A percentile compares a stretch with the other conserved stretches of the same genome.
These are phyloP conservation scores for Zymoseptoria brevis DNA, from an alignment of 2,329 filamentous ascomycete species.

Conservation along the genomic window DNA sequence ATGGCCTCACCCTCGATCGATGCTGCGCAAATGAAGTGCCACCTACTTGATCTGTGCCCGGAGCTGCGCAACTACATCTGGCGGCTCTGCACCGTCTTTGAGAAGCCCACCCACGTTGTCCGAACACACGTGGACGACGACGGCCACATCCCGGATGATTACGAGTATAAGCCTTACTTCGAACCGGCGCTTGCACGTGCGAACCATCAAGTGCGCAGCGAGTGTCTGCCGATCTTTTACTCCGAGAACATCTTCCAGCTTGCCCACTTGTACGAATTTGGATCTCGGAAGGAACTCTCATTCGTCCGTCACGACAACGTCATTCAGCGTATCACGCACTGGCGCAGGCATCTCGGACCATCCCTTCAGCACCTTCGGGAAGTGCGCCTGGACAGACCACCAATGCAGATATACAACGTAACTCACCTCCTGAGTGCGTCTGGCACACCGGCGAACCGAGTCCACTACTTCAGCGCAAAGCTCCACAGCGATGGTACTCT, in stretches of 20 bases:
- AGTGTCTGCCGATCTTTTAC: slow-evolving; percentile 1
- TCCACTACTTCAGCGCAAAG: background rate
- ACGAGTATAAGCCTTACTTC: background rate
- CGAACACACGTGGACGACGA: background rate
- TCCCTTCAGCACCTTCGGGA: background rate
- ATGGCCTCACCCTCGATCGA: background rate
- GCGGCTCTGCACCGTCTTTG: background rate
- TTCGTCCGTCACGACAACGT: background rate
- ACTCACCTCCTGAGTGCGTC: too few relatives aligned
- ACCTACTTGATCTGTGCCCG: background rate
- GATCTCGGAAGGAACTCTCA: background rate
- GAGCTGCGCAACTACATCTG: background rate
- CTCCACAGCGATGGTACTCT: background rate
- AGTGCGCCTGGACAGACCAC: background rate
- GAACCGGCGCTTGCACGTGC: background rate
- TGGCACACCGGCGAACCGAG: background rate
- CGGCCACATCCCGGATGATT: background rate
- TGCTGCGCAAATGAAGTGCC: background rate
- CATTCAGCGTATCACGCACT: background rate
- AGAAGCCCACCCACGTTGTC: background rate
- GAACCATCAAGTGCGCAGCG: slow-evolving; percentile 1
- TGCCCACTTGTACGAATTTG: background rate
- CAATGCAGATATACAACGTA: too few relatives aligned
- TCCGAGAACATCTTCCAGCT: slow-evolving; percentile 1
- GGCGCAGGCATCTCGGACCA: background rate